phyloP scores from a whole-genome alignment of 257 asterid genomes.

The Nicotiana attenuata region DNA sequence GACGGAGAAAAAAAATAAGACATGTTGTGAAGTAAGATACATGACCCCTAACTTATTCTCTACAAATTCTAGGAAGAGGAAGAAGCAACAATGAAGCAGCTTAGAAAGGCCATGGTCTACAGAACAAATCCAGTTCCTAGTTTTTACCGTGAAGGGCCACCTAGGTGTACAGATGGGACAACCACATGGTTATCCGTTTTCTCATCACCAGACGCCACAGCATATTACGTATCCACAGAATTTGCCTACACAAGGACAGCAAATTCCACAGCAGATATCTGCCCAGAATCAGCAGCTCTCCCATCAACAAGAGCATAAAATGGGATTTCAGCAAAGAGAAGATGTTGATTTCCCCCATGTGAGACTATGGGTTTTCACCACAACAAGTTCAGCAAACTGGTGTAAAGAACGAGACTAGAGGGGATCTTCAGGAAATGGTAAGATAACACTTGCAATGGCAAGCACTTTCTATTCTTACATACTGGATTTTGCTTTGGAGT shows the following conservation, averaged over 20 bases:
- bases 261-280: constrained; percentile 46
- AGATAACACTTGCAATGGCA: no score
- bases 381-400: constrained; percentile 49
- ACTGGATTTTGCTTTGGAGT: no score
- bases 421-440: no score
- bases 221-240: constrained; percentile 54
- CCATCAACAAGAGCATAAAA: constrained; percentile 54
- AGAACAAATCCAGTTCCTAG: constrained; percentile 92
- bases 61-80: constrained; percentile 71
- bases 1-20: not conserved
- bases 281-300: constrained; percentile 57
- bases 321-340: constrained; percentile 50
- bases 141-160: constrained; percentile 78
- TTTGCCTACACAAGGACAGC: constrained; percentile 52
- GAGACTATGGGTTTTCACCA: constrained; percentile 61
- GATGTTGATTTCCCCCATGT: constrained; percentile 51
- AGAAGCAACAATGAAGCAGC: constrained; percentile 61
- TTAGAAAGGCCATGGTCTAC: constrained; percentile 70
- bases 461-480: no score
- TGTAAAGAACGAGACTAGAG: not conserved
- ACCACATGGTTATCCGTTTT: constrained; percentile 50
- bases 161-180: constrained; percentile 48
- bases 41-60: no score
- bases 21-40: not conserved
- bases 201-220: constrained; percentile 55